phyloP scores from a whole-genome alignment of 768 basidiomycete genomes.

The Lentinula detonsa region DNA sequence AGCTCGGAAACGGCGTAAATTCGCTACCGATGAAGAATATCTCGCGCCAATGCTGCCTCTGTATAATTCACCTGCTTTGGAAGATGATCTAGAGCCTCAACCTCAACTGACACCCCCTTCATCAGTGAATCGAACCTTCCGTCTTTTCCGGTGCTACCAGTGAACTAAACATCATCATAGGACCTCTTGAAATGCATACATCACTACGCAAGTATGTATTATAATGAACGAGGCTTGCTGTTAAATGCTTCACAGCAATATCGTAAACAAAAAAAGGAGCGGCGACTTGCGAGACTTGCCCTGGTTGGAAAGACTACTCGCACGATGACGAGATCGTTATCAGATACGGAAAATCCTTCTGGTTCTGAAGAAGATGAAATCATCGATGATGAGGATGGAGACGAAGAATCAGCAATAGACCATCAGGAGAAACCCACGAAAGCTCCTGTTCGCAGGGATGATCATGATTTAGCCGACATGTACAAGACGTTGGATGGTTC shows the following conservation, averaged over 20 bases:
- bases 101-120: neutral
- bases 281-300: constrained; percentile 1
- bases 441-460: neutral
- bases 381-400: neutral
- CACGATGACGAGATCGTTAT: neutral
- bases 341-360: neutral
- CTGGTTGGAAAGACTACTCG: neutral
- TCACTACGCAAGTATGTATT: constrained; percentile 41
- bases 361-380: constrained; percentile 1
- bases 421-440: neutral
- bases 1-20: constrained; percentile 25
- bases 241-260: constrained; percentile 24
- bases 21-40: constrained; percentile 37
- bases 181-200: constrained; percentile 49
- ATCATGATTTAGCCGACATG: constrained; percentile 28
- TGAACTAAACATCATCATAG: constrained; percentile 16
- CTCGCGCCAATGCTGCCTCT: constrained; percentile 22
- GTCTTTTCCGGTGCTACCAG: constrained; percentile 24
- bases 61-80: neutral
- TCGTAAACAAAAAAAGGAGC: constrained; percentile 3
- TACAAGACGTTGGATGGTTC: constrained; percentile 46
- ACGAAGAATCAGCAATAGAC: constrained; percentile 1
- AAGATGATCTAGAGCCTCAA: neutral
- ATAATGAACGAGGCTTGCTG: constrained; percentile 35
- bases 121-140: neutral